Evolutionary conservation across 768 basidiomycete genomes (phyloP).

Genomic region (Pleurotus citrinopileatus): DNA sequence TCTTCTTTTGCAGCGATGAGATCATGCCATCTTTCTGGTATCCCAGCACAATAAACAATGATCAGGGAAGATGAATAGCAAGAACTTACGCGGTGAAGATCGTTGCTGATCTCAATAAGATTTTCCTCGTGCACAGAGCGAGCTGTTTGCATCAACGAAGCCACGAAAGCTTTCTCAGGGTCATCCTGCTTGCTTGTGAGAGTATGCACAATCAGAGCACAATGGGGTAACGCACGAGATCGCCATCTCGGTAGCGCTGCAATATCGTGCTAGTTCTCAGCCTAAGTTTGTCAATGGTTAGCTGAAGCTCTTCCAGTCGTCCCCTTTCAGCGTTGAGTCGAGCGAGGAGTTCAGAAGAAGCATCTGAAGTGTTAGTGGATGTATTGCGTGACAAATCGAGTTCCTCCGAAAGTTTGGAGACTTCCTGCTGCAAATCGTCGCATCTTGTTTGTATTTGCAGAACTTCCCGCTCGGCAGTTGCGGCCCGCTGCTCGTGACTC

Average conservation of each 20-base stretch:
- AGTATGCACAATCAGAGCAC: neutral
- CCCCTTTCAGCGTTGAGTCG: neutral
- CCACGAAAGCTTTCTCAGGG: constrained; percentile 47
- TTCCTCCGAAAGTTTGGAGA: neutral
- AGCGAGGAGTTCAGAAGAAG: neutral
- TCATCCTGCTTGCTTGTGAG: too few relatives aligned
- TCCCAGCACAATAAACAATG: constrained; percentile 8
- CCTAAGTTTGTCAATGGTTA: constrained; percentile 22
- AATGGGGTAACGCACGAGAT: constrained; percentile 37
- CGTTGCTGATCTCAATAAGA: constrained; percentile 51
- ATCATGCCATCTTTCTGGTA: constrained; percentile 47
- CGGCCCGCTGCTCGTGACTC: neutral
- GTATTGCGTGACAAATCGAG: neutral
- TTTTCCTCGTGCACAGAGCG: constrained; percentile 50
- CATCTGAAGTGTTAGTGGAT: neutral
- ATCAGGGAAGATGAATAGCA: constrained; percentile 1
- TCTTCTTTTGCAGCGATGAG: constrained; percentile 38
- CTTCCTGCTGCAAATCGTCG: neutral
- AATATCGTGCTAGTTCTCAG: constrained; percentile 25
- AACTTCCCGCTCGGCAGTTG: neutral
- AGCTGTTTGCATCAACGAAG: constrained; percentile 40
- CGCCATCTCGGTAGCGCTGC: constrained; percentile 40
- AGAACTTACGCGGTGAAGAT: constrained; percentile 46
- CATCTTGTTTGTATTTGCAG: neutral
- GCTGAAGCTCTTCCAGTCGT: constrained; percentile 16